A percentile compares a stretch with the other conserved stretches of the same genome.
Conservation (phyloP, 495 filamentous ascomycete genomes). For the Xylaria curta region DNA sequence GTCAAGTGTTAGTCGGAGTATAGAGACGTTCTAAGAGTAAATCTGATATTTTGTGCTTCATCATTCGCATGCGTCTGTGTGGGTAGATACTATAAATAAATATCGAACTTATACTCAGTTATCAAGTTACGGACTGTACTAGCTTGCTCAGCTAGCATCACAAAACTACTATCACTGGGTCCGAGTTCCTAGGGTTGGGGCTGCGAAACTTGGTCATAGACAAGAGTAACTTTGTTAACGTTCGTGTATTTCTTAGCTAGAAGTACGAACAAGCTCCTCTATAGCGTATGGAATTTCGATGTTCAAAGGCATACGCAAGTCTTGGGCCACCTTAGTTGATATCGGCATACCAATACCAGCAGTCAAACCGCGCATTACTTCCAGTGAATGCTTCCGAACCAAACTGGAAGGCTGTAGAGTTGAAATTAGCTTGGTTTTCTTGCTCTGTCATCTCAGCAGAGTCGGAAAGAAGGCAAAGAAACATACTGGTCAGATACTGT, state of each 20-base stretch:
- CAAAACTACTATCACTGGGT: background rate
- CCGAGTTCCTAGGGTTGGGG: no score
- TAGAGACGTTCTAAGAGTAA: background rate
- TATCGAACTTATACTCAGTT: background rate
- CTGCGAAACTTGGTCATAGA: background rate
- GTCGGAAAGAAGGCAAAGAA: background rate
- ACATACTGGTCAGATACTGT: conserved; percentile 58
- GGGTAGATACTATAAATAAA: background rate
- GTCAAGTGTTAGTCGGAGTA: background rate
- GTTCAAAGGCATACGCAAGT: background rate
- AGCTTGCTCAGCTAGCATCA: background rate
- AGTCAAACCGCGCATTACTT: conserved; percentile 17
- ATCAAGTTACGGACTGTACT: background rate
- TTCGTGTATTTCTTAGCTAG: background rate
- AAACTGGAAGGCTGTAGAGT: conserved; percentile 19
- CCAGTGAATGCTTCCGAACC: conserved; percentile 20
- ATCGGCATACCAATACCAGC: conserved; percentile 21
- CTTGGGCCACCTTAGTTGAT: conserved; percentile 17
- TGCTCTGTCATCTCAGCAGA: background rate
- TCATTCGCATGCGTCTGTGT: background rate
- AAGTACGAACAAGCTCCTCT: background rate
- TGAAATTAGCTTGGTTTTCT: background rate
- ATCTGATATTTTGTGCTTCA: background rate
- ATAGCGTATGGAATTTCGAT: background rate
- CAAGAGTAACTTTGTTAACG: background rate